phyloP scores from a whole-genome alignment of 2,329 filamentous ascomycete genomes.

The Xylariaceae sp. region DNA sequence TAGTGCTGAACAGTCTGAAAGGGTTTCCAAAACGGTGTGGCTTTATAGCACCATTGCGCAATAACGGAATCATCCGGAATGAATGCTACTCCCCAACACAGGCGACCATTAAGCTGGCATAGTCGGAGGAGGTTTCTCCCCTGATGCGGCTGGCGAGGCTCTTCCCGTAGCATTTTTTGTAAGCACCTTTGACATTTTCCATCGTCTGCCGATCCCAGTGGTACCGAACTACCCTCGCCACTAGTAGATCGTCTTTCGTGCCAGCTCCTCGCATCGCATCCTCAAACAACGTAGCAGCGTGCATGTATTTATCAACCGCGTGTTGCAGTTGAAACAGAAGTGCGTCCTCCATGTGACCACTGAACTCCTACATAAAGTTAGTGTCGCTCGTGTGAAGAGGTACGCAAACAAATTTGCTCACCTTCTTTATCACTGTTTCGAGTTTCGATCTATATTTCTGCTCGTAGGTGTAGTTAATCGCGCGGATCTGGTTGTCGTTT shows the following conservation, averaged over 20 bases:
- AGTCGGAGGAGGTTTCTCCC: slow-evolving; percentile 83
- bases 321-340: slow-evolving; percentile 74
- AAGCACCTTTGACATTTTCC: slow-evolving; percentile 74
- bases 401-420: slow-evolving; percentile 30
- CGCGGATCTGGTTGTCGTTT: slow-evolving; percentile 79
- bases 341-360: slow-evolving; percentile 86
- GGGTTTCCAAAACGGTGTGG: too few relatives aligned
- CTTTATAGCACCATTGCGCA: too few relatives aligned
- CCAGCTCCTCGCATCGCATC: slow-evolving; percentile 82
- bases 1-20: too few relatives aligned
- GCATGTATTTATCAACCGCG: slow-evolving; percentile 75
- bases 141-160: slow-evolving; percentile 67
- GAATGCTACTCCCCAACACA: slow-evolving; percentile 44
- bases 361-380: slow-evolving; percentile 59
- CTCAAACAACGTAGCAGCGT: slow-evolving; percentile 79
- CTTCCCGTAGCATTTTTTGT: slow-evolving; percentile 64
- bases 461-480: slow-evolving; percentile 72
- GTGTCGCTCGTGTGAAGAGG: slow-evolving; percentile 1
- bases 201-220: slow-evolving; percentile 80
- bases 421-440: slow-evolving; percentile 68
- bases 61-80: too few relatives aligned
- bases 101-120: slow-evolving; percentile 72
- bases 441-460: slow-evolving; percentile 67
- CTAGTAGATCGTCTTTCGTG: slow-evolving; percentile 78
- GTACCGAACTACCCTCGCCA: slow-evolving; percentile 70